Evolutionary conservation across 805 yeast species (phyloP).

Genomic region (Lipomyces chichibuensis): DNA sequence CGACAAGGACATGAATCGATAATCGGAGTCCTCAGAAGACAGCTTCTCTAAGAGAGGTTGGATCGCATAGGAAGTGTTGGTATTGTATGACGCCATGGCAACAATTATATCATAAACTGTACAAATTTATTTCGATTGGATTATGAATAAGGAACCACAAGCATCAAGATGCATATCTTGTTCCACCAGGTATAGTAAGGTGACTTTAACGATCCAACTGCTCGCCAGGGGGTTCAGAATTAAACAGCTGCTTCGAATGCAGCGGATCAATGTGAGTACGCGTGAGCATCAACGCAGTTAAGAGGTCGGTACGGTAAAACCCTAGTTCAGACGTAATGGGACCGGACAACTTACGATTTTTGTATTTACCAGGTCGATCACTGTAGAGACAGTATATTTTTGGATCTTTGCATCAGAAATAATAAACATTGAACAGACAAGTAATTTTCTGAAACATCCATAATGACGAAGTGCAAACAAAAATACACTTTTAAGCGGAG

Average conservation of each 20-base stretch:
- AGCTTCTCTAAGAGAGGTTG: constrained; percentile 39
- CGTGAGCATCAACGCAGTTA: background rate
- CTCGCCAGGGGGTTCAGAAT: background rate
- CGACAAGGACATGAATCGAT: constrained; percentile 81
- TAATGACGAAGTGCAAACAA: background rate
- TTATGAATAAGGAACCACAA: background rate
- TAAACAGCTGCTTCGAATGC: background rate
- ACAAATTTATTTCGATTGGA: background rate
- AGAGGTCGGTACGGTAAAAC: background rate
- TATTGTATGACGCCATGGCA: constrained; percentile 4
- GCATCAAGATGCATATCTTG: background rate
- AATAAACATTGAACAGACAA: background rate
- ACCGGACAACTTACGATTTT: too few relatives aligned
- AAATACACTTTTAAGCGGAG: background rate
- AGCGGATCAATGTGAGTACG: background rate
- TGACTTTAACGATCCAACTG: background rate
- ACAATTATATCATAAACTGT: background rate
- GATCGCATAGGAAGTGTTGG: constrained; percentile 13
- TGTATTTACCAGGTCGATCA: too few relatives aligned
- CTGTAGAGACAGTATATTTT: too few relatives aligned
- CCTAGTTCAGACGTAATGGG: too few relatives aligned
- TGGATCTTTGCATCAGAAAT: background rate
- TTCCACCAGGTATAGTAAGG: background rate
- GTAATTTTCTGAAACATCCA: background rate
- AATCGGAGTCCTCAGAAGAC: constrained; percentile 63